Evolutionary conservation across 768 basidiomycete species (phyloP).

Genomic region (Boletus huronensis): DNA sequence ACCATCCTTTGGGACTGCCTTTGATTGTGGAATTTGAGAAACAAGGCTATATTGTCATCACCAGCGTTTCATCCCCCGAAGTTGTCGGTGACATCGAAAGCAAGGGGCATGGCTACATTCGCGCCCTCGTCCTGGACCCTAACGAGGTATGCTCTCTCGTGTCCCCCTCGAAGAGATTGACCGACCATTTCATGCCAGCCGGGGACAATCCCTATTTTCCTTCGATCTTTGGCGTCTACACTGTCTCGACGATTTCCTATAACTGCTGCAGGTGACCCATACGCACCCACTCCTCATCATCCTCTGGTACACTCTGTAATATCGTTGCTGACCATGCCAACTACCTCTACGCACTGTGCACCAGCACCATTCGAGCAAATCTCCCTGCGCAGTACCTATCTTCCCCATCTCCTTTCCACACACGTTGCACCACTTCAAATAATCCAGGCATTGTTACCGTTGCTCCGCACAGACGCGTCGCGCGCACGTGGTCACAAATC

Average conservation of each 20-base stretch:
- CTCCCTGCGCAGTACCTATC: constrained; percentile 57
- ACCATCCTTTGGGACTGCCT: constrained; percentile 66
- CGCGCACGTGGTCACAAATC: constrained; percentile 39
- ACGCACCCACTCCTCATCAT: constrained; percentile 57
- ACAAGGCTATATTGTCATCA: constrained; percentile 79
- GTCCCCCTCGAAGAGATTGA: not conserved
- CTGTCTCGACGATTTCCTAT: constrained; percentile 82
- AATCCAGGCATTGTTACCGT: constrained; percentile 72
- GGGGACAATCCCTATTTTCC: constrained; percentile 66
- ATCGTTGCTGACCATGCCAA: constrained; percentile 63
- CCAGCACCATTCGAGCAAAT: constrained; percentile 70
- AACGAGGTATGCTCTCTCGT: constrained; percentile 50
- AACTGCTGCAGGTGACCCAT: constrained; percentile 76
- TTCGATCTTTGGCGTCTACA: constrained; percentile 76
- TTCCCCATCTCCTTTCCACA: constrained; percentile 68
- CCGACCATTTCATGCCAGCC: constrained; percentile 45
- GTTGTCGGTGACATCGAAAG: constrained; percentile 63
- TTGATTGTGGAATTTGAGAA: constrained; percentile 71
- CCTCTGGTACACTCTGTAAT: constrained; percentile 77
- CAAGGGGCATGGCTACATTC: constrained; percentile 69
- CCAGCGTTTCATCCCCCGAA: constrained; percentile 69
- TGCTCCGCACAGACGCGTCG: constrained; percentile 68
- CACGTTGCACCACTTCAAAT: constrained; percentile 76
- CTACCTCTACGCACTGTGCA: constrained; percentile 32
- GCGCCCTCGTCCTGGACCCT: constrained; percentile 79